Percentiles rank a stretch among this genome's conserved stretches.
Evolutionary conservation across 2,329 filamentous ascomycete species (phyloP).

Genomic region (Huntiella abstrusa): DNA sequence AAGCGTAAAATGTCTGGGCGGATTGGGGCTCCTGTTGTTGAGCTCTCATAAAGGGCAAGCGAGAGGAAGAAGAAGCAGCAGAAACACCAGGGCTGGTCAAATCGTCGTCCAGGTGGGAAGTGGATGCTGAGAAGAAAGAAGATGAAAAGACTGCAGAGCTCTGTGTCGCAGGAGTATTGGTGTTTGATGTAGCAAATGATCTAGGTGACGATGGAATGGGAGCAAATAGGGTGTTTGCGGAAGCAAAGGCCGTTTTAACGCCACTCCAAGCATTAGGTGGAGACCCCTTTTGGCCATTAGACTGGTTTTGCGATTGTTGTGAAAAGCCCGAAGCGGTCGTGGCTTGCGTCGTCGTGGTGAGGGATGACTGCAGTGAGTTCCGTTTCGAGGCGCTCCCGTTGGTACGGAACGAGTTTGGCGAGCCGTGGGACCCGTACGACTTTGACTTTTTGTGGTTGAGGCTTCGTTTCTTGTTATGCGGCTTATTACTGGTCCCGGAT

Average conservation of each 20-base stretch:
- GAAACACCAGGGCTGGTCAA: conserved; percentile 7
- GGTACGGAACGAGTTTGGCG: conserved; percentile 2
- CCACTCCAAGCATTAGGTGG: not conserved
- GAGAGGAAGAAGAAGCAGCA: conserved; percentile 7
- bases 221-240: not conserved
- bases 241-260: conserved; percentile 1
- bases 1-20: conserved; percentile 8
- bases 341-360: conserved; percentile 5
- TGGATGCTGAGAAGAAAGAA: conserved; percentile 10
- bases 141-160: conserved; percentile 9
- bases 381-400: conserved; percentile 1
- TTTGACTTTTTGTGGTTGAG: conserved; percentile 4
- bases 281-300: not conserved
- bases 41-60: conserved; percentile 3
- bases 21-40: conserved; percentile 8
- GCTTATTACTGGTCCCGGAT: not conserved
- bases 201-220: conserved; percentile 6
- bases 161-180: conserved; percentile 5
- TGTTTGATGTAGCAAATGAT: conserved; percentile 8
- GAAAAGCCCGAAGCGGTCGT: conserved; percentile 4
- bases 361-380: conserved; percentile 3
- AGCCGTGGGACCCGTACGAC: conserved; percentile 5
- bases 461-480: not conserved
- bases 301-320: not conserved
- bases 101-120: conserved; percentile 10